Evolutionary conservation across 2,329 filamentous ascomycete genomes (phyloP).

Genomic region (Alternaria novae-zelandiae): DNA sequence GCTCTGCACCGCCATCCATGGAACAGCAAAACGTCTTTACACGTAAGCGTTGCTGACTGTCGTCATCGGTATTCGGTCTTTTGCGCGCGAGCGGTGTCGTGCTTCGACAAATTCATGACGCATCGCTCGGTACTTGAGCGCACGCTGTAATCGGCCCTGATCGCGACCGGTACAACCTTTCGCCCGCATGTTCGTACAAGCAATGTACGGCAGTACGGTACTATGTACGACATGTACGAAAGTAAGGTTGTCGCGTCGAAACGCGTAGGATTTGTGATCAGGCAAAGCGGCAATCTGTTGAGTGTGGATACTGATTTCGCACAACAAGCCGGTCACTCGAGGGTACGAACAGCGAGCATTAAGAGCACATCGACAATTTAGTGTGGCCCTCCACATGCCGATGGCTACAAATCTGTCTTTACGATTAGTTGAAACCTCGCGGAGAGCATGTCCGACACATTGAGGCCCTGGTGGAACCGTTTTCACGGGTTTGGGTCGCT

Average conservation of each 20-base stretch:
- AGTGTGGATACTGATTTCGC: background rate
- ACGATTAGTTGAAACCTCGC: background rate
- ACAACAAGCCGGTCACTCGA: background rate
- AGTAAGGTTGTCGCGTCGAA: background rate
- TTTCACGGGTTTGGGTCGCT: background rate
- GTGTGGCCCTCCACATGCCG: background rate
- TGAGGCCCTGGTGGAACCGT: background rate
- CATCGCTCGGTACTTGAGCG: background rate
- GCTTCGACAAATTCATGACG: background rate
- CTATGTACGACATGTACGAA: slow-evolving; percentile 1
- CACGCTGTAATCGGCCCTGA: background rate
- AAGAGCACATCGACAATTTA: background rate
- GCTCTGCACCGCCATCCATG: background rate
- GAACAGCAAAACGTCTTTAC: background rate
- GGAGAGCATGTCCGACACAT: background rate
- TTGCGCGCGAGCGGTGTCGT: background rate
- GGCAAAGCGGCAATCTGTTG: background rate
- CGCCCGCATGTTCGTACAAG: background rate
- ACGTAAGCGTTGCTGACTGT: background rate
- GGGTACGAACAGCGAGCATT: background rate
- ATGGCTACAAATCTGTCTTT: background rate
- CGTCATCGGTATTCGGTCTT: background rate
- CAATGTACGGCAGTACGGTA: background rate
- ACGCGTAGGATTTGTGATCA: background rate
- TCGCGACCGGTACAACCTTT: background rate